Percentiles rank a stretch among this genome's conserved stretches.
These are phyloP conservation scores for Entophlyctis helioformis DNA, from an alignment of 192 early-diverging fungal species.

Conservation along the genomic window DNA sequence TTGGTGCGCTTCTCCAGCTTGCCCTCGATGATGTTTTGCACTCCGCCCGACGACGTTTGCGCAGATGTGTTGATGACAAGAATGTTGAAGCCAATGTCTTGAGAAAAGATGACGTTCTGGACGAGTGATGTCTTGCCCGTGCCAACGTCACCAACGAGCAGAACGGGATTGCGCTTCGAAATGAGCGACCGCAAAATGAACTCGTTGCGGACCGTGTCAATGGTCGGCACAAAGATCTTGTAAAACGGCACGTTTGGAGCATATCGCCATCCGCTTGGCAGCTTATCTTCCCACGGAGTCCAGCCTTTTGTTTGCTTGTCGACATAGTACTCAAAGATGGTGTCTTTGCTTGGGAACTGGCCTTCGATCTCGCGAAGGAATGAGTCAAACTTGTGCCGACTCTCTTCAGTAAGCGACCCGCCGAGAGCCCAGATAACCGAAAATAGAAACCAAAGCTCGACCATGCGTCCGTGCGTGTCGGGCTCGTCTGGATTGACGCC, in stretches of 20 bases:
- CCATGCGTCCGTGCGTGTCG: conserved; percentile 34
- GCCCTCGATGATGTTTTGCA: conserved; percentile 41
- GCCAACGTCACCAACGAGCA: conserved; percentile 44
- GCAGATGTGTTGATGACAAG: conserved; percentile 45
- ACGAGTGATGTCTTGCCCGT: conserved; percentile 46
- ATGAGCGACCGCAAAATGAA: conserved; percentile 34
- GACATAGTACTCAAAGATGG: conserved; percentile 45
- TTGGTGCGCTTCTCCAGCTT: conserved; percentile 48
- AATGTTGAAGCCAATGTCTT: conserved; percentile 21
- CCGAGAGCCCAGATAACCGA: conserved; percentile 45
- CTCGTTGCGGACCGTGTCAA: conserved; percentile 47
- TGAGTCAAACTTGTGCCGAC: conserved; percentile 37
- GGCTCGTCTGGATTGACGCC: conserved; percentile 32
- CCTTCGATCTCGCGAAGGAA: conserved; percentile 47
- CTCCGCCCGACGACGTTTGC: conserved; percentile 35
- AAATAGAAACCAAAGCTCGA: conserved; percentile 47
- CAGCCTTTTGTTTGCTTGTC: conserved; percentile 40
- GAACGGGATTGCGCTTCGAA: conserved; percentile 28
- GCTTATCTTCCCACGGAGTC: conserved; percentile 45
- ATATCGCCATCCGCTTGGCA: conserved; percentile 37
- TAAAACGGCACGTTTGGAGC: conserved; percentile 32
- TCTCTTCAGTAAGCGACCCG: conserved; percentile 39
- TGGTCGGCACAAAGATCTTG: conserved; percentile 53
- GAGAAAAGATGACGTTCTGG: conserved; percentile 30
- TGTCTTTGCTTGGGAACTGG: conserved; percentile 48